Conservation (phyloP, 768 basidiomycete species). For the Boletus subparvulus region DNA sequence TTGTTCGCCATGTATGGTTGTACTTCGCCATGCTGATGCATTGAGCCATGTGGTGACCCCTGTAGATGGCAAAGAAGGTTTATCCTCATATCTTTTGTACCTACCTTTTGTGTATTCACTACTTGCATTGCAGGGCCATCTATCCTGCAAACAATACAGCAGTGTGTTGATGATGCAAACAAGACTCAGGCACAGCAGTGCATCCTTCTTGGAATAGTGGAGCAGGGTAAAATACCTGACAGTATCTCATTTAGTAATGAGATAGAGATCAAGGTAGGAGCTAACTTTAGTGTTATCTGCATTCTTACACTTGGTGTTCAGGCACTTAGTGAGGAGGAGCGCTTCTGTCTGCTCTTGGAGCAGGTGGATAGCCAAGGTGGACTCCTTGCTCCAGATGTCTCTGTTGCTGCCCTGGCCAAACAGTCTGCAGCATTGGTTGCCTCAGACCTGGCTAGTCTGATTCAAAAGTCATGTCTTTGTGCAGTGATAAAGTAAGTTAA, state of each 20-base stretch:
- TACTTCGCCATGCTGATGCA: conserved; percentile 81
- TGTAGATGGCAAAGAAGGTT: conserved; percentile 64
- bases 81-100: not conserved
- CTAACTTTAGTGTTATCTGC: not conserved
- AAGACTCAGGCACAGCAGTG: conserved; percentile 66
- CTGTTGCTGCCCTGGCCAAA: conserved; percentile 65
- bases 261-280: conserved; percentile 64
- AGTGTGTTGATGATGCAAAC: conserved; percentile 63
- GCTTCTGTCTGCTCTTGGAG: conserved; percentile 57
- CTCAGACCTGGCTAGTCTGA: conserved; percentile 72
- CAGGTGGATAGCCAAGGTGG: conserved; percentile 38
- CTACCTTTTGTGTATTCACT: not conserved
- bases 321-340: conserved; percentile 80
- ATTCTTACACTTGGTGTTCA: conserved; percentile 29
- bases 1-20: conserved; percentile 82
- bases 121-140: conserved; percentile 47
- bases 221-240: conserved; percentile 61
- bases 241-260: conserved; percentile 85
- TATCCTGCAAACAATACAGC: conserved; percentile 56
- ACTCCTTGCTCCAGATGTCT: conserved; percentile 71
- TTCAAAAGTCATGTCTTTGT: conserved; percentile 53
- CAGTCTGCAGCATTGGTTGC: conserved; percentile 92
- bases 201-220: conserved; percentile 70
- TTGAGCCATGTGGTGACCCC: conserved; percentile 60
- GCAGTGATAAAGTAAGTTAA: conserved; percentile 34